phyloP scores from a whole-genome alignment of 2,329 filamentous ascomycete genomes.

The Teratosphaeria nubilosa region DNA sequence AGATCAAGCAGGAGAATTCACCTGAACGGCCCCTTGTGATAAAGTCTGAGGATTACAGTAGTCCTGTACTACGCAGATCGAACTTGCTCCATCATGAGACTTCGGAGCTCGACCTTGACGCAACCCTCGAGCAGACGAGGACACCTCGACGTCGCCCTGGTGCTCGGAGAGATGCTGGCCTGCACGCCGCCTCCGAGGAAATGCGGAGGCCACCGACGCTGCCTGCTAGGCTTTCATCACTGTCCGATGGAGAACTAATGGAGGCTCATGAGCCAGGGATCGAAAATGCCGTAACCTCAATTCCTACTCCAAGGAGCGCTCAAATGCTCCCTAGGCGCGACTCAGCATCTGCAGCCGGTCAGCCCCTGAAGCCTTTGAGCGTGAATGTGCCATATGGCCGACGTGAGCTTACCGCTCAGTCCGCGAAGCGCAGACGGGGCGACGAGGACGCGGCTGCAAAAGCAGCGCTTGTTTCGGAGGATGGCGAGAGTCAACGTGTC shows the following conservation, averaged over 20 bases:
- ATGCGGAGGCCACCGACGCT: slow-evolving; percentile 4
- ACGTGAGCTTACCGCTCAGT: neutral
- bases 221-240: slow-evolving; percentile 11
- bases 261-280: neutral
- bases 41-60: slow-evolving; percentile 31
- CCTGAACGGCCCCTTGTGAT: slow-evolving; percentile 22
- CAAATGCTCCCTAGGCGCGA: neutral
- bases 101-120: slow-evolving; percentile 35
- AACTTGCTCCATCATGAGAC: slow-evolving; percentile 27
- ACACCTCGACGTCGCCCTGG: slow-evolving; percentile 24
- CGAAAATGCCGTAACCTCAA: neutral
- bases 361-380: slow-evolving; percentile 10
- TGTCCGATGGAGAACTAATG: slow-evolving; percentile 11
- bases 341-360: neutral
- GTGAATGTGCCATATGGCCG: slow-evolving; percentile 12
- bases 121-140: slow-evolving; percentile 13
- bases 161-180: neutral
- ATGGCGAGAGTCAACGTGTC: slow-evolving; percentile 14
- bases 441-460: slow-evolving; percentile 9
- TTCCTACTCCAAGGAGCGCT: neutral
- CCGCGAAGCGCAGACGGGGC: slow-evolving; percentile 5
- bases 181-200: slow-evolving; percentile 15
- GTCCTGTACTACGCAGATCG: slow-evolving; percentile 16
- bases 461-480: slow-evolving; percentile 19
- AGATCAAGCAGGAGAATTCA: slow-evolving; percentile 20